Base-by-base conservation (phyloP, 352 stramenopile genomes). In the Aphanomyces invadans region DNA sequence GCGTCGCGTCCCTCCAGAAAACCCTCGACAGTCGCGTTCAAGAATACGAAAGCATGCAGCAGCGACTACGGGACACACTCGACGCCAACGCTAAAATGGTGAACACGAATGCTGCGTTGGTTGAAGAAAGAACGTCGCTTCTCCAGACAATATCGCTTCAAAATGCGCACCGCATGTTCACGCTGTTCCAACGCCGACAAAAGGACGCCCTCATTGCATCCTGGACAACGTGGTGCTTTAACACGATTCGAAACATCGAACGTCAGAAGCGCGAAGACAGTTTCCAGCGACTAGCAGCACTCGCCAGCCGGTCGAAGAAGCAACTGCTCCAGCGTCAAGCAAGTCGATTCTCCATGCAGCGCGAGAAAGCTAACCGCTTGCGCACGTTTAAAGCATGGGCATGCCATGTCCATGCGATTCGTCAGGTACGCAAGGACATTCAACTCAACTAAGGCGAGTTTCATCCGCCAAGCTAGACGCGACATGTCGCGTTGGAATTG, bases 1-100 rank as follows among this genome's bases (percentile, higher is more conserved):
- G 60, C 60, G 28, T 67, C 19, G 19, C 60, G 26, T 67, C 60
- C 5, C 49, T 67, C n/a, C 60, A 67, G 45, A 67, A 67, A 33
- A 67, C 60, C 2, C 42, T 67, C 26, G 60, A 67, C 21, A 44
- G 19, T 4, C 60, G 60, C 4, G n/a, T 52, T 1, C n/a, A 57
- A 44, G 60, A 67, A n/a, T 39, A 55, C 36, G 60, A 67, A 11
- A 26, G 12, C 17, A 67, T 67, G 42, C 28, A 33, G 12, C 33
- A 55, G 33, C 60, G 60, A 15, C 28, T 67, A 9, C 45, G 60
- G 10, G 60, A 67, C 19, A 49, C 28, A 23, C 49, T 57, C 36
- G 60, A 23, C 21, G 12, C 25, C 28, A 36, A 59, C 11, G 23
- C 31, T 10, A 21, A 31, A 23, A 17, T 67, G 44, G 11, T n/a